Evolutionary conservation across 371 early-diverging fungal genomes (phyloP).

Genomic region (Lichtheimia corymbifera): DNA sequence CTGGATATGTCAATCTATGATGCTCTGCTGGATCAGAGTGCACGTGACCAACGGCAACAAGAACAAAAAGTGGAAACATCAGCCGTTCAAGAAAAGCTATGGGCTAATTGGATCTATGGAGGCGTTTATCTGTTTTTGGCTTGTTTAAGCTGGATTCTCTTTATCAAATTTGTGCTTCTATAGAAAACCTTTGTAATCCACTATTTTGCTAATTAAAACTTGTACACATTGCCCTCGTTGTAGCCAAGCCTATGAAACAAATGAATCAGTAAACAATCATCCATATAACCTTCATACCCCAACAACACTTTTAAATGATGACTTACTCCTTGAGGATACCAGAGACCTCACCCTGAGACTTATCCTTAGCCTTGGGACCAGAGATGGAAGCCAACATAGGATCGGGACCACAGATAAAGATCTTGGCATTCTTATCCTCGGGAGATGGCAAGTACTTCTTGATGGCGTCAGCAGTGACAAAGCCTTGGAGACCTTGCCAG

Average conservation of each 20-base stretch:
- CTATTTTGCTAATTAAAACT: slow-evolving; percentile 61
- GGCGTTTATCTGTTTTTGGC: slow-evolving; percentile 9
- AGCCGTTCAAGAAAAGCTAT: slow-evolving; percentile 2
- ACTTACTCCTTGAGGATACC: slow-evolving; percentile 78
- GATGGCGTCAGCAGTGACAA: slow-evolving; percentile 68
- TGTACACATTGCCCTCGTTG: slow-evolving; percentile 76
- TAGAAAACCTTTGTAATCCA: background rate
- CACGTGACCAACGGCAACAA: slow-evolving; percentile 2
- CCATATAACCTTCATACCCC: background rate
- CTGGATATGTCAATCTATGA: slow-evolving; percentile 40
- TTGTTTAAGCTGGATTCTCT: slow-evolving; percentile 12
- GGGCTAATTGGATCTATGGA: slow-evolving; percentile 18
- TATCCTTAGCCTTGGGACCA: slow-evolving; percentile 84
- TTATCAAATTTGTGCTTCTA: slow-evolving; percentile 14
- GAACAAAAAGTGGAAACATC: slow-evolving; percentile 4
- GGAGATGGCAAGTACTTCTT: slow-evolving; percentile 67
- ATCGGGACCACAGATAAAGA: slow-evolving; percentile 88
- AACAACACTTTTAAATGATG: background rate
- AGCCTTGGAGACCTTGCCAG: slow-evolving; percentile 75
- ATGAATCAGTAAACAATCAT: background rate
- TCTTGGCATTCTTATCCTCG: slow-evolving; percentile 53
- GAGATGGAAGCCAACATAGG: slow-evolving; percentile 78
- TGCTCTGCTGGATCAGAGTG: slow-evolving; percentile 9
- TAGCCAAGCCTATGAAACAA: slow-evolving; percentile 67
- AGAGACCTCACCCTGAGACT: slow-evolving; percentile 81